A percentile compares a stretch with the other conserved stretches of the same genome.
Conservation (phyloP, 306 rosid genomes). For the Hippophae gyantsensis region DNA sequence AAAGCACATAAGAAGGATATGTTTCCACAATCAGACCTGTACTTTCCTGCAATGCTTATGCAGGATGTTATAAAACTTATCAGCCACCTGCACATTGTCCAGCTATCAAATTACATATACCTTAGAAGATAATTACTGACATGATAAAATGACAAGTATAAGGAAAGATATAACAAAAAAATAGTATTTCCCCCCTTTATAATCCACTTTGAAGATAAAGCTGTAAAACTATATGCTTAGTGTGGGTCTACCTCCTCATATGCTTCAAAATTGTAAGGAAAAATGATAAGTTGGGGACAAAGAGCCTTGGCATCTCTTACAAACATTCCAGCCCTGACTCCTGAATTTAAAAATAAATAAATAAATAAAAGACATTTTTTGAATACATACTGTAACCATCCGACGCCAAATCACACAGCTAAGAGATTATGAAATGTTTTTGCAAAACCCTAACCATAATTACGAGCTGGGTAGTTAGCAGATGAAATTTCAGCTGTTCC, state of each 20-base stretch:
- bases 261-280: constrained; percentile 88
- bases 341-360: constrained; percentile 19
- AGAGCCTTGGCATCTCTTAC: constrained; percentile 80
- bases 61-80: constrained; percentile 72
- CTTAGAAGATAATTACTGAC: background rate
- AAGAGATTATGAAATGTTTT: constrained; percentile 13
- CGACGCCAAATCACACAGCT: constrained; percentile 6
- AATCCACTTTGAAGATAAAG: constrained; percentile 13
- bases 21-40: constrained; percentile 49
- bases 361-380: constrained; percentile 11
- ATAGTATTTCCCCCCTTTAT: background rate
- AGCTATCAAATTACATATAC: constrained; percentile 7
- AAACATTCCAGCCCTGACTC: constrained; percentile 87
- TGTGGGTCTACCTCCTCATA: constrained; percentile 61
- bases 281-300: constrained; percentile 68
- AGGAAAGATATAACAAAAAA: background rate
- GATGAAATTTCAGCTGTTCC: constrained; percentile 97
- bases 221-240: background rate
- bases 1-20: constrained; percentile 17
- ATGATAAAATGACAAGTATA: background rate
- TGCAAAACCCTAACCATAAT: constrained; percentile 54
- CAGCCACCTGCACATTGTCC: constrained; percentile 73
- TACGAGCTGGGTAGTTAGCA: constrained; percentile 93
- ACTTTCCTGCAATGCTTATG: constrained; percentile 73
- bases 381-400: constrained; percentile 11